Percentiles rank a stretch among this genome's conserved stretches.
These are phyloP conservation scores for Aspergillus sclerotiicarbonarius DNA, from an alignment of 495 filamentous ascomycete genomes.

Conservation along the genomic window DNA sequence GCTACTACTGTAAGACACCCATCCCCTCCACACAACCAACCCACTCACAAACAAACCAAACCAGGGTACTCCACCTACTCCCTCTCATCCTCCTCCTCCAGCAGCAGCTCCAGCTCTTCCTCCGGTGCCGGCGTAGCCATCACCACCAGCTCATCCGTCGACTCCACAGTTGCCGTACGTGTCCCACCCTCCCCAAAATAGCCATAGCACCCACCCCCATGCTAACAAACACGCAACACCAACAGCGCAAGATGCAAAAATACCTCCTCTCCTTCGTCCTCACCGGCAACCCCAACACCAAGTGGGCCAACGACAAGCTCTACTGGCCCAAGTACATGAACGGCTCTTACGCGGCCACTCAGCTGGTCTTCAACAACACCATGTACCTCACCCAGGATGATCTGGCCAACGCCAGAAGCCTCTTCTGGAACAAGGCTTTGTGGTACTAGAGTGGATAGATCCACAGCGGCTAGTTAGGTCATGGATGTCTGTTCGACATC, in stretches of 20 bases:
- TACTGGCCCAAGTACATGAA: slow-evolving; percentile 32
- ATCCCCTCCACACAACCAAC: background rate
- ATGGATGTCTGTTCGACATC: background rate
- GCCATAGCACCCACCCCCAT: no score
- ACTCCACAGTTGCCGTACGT: slow-evolving; percentile 16
- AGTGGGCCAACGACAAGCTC: slow-evolving; percentile 30
- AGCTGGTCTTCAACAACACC: slow-evolving; percentile 30
- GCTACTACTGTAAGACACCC: background rate
- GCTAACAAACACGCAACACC: background rate
- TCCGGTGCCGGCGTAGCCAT: slow-evolving; percentile 12
- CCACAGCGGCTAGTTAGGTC: background rate
- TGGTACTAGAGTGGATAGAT: slow-evolving; percentile 24
- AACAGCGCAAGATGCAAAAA: slow-evolving; percentile 26
- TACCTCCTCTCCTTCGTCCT: slow-evolving; percentile 35
- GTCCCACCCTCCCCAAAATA: background rate
- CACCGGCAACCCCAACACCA: slow-evolving; percentile 34
- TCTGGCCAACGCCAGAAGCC: slow-evolving; percentile 26
- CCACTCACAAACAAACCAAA: background rate
- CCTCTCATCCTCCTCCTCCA: slow-evolving; percentile 13
- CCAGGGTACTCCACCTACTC: slow-evolving; percentile 31
- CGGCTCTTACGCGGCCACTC: slow-evolving; percentile 17
- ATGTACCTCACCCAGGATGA: slow-evolving; percentile 30
- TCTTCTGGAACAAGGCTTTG: slow-evolving; percentile 34
- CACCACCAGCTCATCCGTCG: slow-evolving; percentile 8
- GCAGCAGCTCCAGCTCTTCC: slow-evolving; percentile 5